Conservation (phyloP, 2,329 filamentous ascomycete genomes). For the Trichoderma endophyticum region DNA sequence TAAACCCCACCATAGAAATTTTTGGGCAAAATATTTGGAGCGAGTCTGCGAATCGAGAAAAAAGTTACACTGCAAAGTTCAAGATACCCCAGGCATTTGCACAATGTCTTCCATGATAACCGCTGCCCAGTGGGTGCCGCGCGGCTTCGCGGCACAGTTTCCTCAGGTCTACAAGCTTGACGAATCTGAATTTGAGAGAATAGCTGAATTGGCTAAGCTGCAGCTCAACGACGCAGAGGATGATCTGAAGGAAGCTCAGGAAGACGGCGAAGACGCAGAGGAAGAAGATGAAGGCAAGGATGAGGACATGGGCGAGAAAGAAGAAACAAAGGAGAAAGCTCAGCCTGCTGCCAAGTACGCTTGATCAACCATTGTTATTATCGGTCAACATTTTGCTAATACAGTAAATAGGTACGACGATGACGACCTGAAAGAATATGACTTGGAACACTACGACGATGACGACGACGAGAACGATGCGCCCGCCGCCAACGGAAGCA, state of each 20-base stretch:
- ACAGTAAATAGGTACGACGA: constrained; percentile 57
- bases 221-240: constrained; percentile 91
- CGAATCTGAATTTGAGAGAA: constrained; percentile 71
- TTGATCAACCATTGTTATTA: background rate
- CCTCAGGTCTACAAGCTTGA: constrained; percentile 72
- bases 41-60: background rate
- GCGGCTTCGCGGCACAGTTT: constrained; percentile 73
- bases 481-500: constrained; percentile 58
- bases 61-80: constrained; percentile 14
- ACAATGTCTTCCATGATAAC: constrained; percentile 73
- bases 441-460: constrained; percentile 95
- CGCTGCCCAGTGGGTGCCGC: constrained; percentile 70
- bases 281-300: constrained; percentile 19
- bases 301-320: constrained; percentile 26
- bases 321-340: background rate
- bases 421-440: constrained; percentile 92
- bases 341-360: constrained; percentile 41
- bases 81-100: constrained; percentile 32
- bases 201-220: constrained; percentile 69
- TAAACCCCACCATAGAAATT: constrained; percentile 38
- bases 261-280: constrained; percentile 25
- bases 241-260: constrained; percentile 71
- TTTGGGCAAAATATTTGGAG: constrained; percentile 34
- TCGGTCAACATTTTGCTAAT: constrained; percentile 20
- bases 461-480: constrained; percentile 67